Evolutionary conservation across 495 filamentous ascomycete genomes (phyloP), one percentile per base, ranked within the genome.

Genomic region (Sabuloglossum arenarium): DNA sequence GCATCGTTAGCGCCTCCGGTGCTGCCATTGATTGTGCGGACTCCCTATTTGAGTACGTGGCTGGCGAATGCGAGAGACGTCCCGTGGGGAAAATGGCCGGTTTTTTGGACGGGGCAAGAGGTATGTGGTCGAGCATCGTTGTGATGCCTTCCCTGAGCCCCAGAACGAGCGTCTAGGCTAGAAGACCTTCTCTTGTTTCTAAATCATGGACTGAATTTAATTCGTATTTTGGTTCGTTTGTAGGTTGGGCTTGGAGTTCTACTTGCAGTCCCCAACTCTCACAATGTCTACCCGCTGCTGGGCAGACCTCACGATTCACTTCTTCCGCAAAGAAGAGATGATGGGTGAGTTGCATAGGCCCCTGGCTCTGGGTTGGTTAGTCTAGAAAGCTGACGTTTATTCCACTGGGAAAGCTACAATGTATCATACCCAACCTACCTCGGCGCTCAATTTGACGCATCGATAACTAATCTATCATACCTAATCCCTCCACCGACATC

Each of bases 71-170:
- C 87, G 32, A 78, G 90, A 50, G 79, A 84, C 14, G 73, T 71
- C 21, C 90, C 90, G n/a, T 97, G 90, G 89, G 75, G 79, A 32
- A 79, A 79, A 65, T 97, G 90, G 89, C 90, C 89, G 28, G 93
- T 94, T 59, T 97, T 97, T 66, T 97, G 83, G 74, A 93, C 86
- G 14, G 88, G 90, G 21, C 75, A 82, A 63, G 78, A 77, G 62
- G 76, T 79, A 59, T 67, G 68, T 63, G 59, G 52, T 60, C 64
- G 32, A 11, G 59, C 37, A 56, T 59, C 46, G 54, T 47, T 61
- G 37, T 34, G 59, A 49, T n/a, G n/a, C n/a, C n/a, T n/a, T n/a
- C n/a, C n/a, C n/a, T n/a, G n/a, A n/a, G n/a, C n/a, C n/a, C n/a
- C n/a, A n/a, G n/a, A n/a, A n/a, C n/a, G n/a, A 11, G 59, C 60